Conservation (phyloP, 257 asterid species). For the Solanum lignicaule region DNA sequence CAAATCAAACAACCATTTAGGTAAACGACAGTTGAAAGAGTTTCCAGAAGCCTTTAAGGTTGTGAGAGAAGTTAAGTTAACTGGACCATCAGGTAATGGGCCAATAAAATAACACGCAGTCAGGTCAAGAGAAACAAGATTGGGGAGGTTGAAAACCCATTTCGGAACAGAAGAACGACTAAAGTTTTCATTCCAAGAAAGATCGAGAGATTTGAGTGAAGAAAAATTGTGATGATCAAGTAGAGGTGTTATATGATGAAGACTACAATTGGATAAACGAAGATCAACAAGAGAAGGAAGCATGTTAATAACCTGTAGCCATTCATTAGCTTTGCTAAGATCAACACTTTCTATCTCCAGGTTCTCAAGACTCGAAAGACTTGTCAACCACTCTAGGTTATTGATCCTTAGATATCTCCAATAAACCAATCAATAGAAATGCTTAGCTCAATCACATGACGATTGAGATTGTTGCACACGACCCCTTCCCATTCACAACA, state of each 20-base stretch:
- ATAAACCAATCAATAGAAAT: too few relatives aligned
- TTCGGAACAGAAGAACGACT: not conserved
- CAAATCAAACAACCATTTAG: conserved; percentile 35
- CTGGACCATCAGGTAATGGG: conserved; percentile 28
- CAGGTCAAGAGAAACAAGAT: not conserved
- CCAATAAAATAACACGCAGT: conserved; percentile 26
- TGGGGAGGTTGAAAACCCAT: too few relatives aligned
- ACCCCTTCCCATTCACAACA: too few relatives aligned
- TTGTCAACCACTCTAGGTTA: not conserved
- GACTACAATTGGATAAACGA: not conserved
- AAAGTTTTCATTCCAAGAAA: not conserved
- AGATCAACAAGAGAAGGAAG: not conserved
- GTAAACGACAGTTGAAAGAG: conserved; percentile 22
- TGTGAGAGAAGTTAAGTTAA: conserved; percentile 20
- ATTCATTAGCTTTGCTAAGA: not conserved
- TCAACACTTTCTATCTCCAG: not conserved
- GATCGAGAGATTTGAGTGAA: not conserved
- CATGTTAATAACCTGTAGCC: not conserved
- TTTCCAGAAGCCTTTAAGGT: conserved; percentile 21
- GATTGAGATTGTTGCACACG: too few relatives aligned
- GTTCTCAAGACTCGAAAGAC: not conserved
- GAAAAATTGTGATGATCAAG: not conserved
- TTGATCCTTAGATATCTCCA: too few relatives aligned
- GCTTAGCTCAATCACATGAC: too few relatives aligned
- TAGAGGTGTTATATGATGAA: not conserved